Evolutionary conservation across 208 protist genomes (phyloP).

Genomic region (Leishmania lainsoni): DNA sequence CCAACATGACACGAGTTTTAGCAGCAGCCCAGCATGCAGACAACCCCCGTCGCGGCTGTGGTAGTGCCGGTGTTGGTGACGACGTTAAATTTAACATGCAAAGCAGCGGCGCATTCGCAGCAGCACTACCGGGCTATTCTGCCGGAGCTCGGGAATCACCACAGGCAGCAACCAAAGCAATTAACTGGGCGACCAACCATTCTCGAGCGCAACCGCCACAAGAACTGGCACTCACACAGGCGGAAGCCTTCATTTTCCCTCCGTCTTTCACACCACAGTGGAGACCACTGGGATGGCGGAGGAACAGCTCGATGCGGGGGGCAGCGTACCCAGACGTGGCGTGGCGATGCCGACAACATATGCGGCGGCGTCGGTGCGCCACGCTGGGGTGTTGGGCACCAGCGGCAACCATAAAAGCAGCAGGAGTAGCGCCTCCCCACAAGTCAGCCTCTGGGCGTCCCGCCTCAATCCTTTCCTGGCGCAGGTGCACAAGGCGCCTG

Average conservation of each 20-base stretch:
- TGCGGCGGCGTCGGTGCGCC: background rate
- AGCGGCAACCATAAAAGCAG: background rate
- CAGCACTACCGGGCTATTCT: background rate
- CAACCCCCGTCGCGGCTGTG: background rate
- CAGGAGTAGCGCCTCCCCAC: background rate
- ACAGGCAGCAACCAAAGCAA: conserved; percentile 7
- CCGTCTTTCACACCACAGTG: background rate
- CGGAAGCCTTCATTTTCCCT: background rate
- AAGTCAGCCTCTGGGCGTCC: background rate
- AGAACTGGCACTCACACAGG: background rate
- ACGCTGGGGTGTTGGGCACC: background rate
- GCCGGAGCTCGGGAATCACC: background rate
- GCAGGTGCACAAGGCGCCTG: background rate
- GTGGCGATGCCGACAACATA: background rate
- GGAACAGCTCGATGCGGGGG: background rate
- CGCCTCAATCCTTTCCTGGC: background rate
- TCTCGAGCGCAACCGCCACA: background rate
- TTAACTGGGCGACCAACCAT: conserved; percentile 9
- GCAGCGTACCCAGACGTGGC: background rate
- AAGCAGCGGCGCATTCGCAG: background rate
- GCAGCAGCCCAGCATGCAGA: background rate
- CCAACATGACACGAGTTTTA: background rate
- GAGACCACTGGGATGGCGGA: background rate
- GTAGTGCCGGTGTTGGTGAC: background rate
- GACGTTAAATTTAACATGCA: background rate